Base-by-base conservation (phyloP, 2,329 filamentous ascomycete genomes). In the Cladosporium sp. region DNA sequence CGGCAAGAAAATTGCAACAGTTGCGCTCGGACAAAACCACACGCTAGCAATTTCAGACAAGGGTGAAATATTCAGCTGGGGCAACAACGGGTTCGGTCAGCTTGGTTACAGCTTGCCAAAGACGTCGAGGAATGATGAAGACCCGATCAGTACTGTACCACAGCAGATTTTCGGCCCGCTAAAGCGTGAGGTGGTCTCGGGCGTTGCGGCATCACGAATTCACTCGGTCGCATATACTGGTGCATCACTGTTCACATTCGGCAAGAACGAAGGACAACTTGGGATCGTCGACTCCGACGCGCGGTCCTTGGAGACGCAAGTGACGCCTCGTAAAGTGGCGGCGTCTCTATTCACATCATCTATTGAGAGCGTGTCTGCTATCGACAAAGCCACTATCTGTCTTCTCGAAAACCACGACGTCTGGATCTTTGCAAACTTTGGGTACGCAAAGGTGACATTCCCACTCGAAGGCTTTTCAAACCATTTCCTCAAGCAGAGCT, bases 11-110 rank as follows among this genome's bases (percentile, higher is more conserved):
- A 84, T 97, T 5, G 81, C 85, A 2, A 86, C 88, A n/a, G 85
- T 97, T 56, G 92, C 93, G 1, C 83, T 99, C 3, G 95, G 95
- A 0, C 92, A 96, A 74, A 95, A 97, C 70, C 95, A 99, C 76
- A 91, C 91, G 3, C 83, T 99, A 76, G 94, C 92, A 1, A 82
- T 98, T 6, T 91, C 91, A 3, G 88, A 88, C n/a, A 85, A 89
- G 62, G 94, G 95, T n/a, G 92, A 96, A 70, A 86, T 97, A 6
- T 97, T 92, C 82, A 95, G 92, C 1, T 99, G 95, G 95, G 95
- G 95, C 8, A 91, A 90, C 69, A 98, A 97, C 72, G 88, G 85
- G 8, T 89, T 87, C 74, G 92, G 90, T 1, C 94, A 98, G 75
- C 84, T 99, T 16, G 95, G 95, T 5, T 98, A 97, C 76, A 81